Conservation (phyloP, 2,329 filamentous ascomycete genomes). For the Ambrosiella cleistominuta region DNA sequence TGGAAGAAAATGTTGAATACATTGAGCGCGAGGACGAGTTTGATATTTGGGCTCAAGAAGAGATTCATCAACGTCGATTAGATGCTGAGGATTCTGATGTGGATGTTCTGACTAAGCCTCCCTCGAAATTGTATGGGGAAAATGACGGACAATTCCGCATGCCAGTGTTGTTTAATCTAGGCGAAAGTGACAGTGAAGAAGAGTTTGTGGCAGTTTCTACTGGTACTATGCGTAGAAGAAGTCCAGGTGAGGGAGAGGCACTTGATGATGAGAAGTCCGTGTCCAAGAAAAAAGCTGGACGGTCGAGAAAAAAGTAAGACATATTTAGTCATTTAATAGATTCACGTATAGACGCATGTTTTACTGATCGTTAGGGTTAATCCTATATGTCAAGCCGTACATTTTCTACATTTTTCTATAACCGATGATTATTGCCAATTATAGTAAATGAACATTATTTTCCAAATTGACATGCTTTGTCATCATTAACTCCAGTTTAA, state of each 20-base stretch:
- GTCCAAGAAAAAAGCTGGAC: slow-evolving; percentile 27
- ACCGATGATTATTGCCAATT: too few species aligned
- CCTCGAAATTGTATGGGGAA: slow-evolving; percentile 42
- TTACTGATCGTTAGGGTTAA: too few species aligned
- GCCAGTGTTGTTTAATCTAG: slow-evolving; percentile 83
- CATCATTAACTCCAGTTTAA: too few species aligned
- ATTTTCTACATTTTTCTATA: too few species aligned
- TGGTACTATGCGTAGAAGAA: slow-evolving; percentile 77
- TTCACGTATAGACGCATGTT: background rate
- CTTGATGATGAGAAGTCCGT: slow-evolving; percentile 30
- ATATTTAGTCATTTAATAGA: background rate
- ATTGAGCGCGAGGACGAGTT: slow-evolving; percentile 93
- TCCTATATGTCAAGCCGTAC: too few species aligned
- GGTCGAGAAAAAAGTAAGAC: slow-evolving; percentile 25
- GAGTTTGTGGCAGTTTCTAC: slow-evolving; percentile 53
- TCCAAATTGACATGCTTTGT: too few species aligned
- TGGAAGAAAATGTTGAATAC: slow-evolving; percentile 97
- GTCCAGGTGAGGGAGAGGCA: slow-evolving; percentile 53
- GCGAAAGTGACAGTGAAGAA: slow-evolving; percentile 89
- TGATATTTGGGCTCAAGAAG: slow-evolving; percentile 88
- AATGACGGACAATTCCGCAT: slow-evolving; percentile 57
- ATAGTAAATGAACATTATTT: too few species aligned
- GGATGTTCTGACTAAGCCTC: slow-evolving; percentile 68
- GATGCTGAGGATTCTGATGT: slow-evolving; percentile 88
- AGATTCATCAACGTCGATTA: slow-evolving; percentile 76